These are phyloP conservation scores for Camellia lanceoleosa DNA, from an alignment of 148 eudicot species.

Conservation along the genomic window DNA sequence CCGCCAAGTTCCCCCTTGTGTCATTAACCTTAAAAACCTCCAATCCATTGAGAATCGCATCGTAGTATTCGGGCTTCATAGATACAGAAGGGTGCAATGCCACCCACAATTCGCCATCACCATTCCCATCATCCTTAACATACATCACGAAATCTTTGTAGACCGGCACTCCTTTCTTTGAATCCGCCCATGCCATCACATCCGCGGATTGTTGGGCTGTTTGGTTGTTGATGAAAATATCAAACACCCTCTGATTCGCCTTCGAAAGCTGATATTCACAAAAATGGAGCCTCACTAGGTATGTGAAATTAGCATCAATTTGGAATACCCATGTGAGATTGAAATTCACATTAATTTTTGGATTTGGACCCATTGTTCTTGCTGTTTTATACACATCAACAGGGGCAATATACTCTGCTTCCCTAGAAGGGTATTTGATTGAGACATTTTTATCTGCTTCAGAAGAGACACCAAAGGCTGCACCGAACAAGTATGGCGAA, in stretches of 20 bases:
- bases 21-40: conserved; percentile 37
- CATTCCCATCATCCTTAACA: neutral
- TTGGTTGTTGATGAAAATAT: conserved; percentile 60
- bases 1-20: conserved; percentile 27
- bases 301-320: conserved; percentile 61
- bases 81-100: conserved; percentile 28
- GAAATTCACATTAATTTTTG: conserved; percentile 40
- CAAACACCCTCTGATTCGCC: conserved; percentile 61
- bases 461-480: conserved; percentile 47
- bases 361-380: conserved; percentile 64
- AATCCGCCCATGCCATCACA: conserved; percentile 51
- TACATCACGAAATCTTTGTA: conserved; percentile 44
- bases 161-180: conserved; percentile 35
- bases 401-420: conserved; percentile 50
- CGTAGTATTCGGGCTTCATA: conserved; percentile 17
- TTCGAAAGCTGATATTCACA: conserved; percentile 53
- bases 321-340: conserved; percentile 76
- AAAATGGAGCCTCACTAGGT: conserved; percentile 67
- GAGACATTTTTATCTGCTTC: conserved; percentile 22
- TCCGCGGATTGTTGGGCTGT: conserved; percentile 49
- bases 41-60: conserved; percentile 34
- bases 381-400: conserved; percentile 55
- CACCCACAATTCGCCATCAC: conserved; percentile 28
- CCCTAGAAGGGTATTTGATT: conserved; percentile 21
- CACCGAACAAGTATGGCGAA: conserved; percentile 58